Conservation (phyloP, 495 filamentous ascomycete genomes). For the Penicillium canariense region DNA sequence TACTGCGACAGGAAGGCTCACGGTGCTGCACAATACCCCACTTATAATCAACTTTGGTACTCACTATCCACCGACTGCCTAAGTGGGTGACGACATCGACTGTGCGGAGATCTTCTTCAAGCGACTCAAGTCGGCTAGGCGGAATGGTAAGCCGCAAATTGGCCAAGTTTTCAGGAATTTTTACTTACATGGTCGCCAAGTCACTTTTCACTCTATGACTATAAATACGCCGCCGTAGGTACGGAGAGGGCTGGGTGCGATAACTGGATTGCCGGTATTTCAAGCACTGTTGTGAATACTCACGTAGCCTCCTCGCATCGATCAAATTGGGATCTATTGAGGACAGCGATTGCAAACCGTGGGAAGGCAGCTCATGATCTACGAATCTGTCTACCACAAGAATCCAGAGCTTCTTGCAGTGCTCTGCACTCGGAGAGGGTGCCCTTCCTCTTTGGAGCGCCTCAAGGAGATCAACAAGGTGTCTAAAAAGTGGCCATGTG, state of each 20-base stretch:
- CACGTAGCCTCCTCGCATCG: not conserved
- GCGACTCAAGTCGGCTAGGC: not conserved
- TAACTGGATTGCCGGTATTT: constrained; percentile 1
- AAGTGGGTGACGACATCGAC: constrained; percentile 1
- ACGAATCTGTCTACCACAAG: not conserved
- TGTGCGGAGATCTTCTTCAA: not conserved
- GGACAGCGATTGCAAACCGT: not conserved
- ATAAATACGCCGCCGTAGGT: not conserved
- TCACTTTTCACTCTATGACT: not conserved
- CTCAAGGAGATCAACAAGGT: not conserved
- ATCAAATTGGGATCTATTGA: not conserved
- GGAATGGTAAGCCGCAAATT: not conserved
- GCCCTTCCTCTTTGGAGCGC: no score
- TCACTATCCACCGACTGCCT: not conserved
- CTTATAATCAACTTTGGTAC: not conserved
- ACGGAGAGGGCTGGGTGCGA: not conserved
- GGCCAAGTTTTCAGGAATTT: no score
- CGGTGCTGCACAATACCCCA: constrained; percentile 1
- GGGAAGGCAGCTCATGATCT: not conserved
- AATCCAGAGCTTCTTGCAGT: not conserved
- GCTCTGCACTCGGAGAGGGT: not conserved
- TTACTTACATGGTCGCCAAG: not conserved
- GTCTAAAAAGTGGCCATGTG: not conserved
- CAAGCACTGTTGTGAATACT: not conserved
- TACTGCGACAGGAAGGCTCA: not conserved